Percentiles rank a stretch among this genome's conserved stretches.
These are phyloP conservation scores for Xylariaceae sp. DNA, from an alignment of 2,329 filamentous ascomycete genomes.

Conservation along the genomic window DNA sequence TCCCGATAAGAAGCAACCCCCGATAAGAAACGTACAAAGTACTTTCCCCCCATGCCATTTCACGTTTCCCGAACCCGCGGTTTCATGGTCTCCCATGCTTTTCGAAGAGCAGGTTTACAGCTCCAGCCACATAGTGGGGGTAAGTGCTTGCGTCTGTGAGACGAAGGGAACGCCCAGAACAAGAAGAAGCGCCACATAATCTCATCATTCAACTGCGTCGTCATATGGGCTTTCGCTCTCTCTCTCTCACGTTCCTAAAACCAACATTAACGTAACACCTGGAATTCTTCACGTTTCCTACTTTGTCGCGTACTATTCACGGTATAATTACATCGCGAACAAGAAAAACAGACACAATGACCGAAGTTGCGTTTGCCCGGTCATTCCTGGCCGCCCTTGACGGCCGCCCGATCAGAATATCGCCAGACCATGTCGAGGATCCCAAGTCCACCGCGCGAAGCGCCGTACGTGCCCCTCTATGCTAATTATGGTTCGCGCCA, in stretches of 20 bases:
- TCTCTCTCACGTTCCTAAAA: constrained; percentile 2
- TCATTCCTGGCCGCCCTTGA: constrained; percentile 77
- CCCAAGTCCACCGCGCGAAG: constrained; percentile 68
- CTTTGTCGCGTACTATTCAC: background rate
- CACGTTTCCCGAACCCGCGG: no score
- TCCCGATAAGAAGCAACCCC: constrained; percentile 22
- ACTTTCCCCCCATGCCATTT: no score
- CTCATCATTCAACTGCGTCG: background rate
- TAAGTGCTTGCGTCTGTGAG: background rate
- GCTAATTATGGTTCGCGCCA: background rate
- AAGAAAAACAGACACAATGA: constrained; percentile 47
- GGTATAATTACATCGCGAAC: background rate
- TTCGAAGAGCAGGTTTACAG: constrained; percentile 5
- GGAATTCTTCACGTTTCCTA: background rate
- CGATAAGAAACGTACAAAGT: constrained; percentile 20
- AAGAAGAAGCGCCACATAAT: constrained; percentile 1
- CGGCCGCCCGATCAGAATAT: constrained; percentile 71
- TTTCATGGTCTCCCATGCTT: no score
- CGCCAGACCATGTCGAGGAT: constrained; percentile 87
- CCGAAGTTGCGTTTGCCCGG: constrained; percentile 81
- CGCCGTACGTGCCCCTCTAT: constrained; percentile 54
- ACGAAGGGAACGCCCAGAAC: no score
- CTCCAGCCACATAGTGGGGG: constrained; percentile 29
- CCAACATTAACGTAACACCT: background rate
- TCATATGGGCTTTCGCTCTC: background rate